These are phyloP conservation scores for Penicillium parvum DNA, from an alignment of 495 filamentous ascomycete genomes.

Conservation along the genomic window DNA sequence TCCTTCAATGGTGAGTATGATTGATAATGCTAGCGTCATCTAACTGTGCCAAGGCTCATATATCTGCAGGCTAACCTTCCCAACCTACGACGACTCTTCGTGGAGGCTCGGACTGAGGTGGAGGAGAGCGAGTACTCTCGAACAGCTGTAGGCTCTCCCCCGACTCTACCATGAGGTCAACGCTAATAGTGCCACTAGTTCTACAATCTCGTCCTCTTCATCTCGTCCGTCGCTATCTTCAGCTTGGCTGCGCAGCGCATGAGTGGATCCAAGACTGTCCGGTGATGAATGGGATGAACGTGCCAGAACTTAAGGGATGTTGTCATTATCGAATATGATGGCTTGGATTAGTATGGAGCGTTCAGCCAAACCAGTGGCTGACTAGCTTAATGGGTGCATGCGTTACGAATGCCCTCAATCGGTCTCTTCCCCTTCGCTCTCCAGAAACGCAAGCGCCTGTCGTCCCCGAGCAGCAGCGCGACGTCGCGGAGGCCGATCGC, in stretches of 20 bases:
- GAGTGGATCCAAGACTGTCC: constrained; percentile 41
- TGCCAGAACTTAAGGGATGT: background rate
- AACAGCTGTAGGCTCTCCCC: constrained; percentile 60
- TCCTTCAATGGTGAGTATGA: background rate
- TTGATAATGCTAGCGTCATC: no score
- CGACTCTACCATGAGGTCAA: background rate
- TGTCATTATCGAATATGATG: background rate
- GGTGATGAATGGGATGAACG: constrained; percentile 19
- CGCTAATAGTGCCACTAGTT: constrained; percentile 54
- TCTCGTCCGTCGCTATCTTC: constrained; percentile 90
- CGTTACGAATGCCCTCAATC: constrained; percentile 37
- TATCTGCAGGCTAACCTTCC: constrained; percentile 72
- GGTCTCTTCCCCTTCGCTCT: constrained; percentile 49
- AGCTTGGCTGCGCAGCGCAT: constrained; percentile 82
- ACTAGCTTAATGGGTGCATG: background rate
- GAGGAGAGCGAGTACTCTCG: constrained; percentile 94
- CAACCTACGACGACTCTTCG: constrained; percentile 92
- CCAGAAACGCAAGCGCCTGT: constrained; percentile 51
- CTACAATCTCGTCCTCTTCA: constrained; percentile 94
- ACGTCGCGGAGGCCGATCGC: constrained; percentile 35
- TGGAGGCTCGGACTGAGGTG: constrained; percentile 86
- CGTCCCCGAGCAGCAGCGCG: constrained; percentile 40
- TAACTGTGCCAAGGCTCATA: constrained; percentile 8
- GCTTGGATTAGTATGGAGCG: no score
- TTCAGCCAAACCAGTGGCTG: background rate